Conservation (phyloP, 192 early-diverging fungal species). For the Ambispora gerdemannii region DNA sequence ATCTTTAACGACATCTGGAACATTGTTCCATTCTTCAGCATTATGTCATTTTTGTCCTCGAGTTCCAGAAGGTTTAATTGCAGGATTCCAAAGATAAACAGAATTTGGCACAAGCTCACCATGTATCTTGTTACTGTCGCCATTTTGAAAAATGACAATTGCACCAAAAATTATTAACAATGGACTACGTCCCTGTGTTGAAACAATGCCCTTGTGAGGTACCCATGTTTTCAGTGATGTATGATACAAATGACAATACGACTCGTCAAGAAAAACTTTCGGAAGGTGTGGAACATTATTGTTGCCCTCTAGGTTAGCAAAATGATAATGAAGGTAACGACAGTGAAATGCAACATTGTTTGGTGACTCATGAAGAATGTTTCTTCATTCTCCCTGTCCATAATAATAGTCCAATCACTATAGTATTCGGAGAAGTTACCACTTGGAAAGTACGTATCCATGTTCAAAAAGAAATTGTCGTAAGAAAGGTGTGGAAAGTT, state of each 20-base stretch:
- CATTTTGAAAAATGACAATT: not conserved
- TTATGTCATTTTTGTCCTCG: too few relatives aligned
- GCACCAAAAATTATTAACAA: conserved; percentile 12
- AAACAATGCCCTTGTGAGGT: conserved; percentile 12
- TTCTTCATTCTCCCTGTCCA: conserved; percentile 15
- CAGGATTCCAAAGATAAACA: not conserved
- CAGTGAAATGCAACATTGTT: conserved; percentile 18
- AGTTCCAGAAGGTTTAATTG: not conserved
- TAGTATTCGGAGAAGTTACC: not conserved
- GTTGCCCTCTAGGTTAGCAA: not conserved
- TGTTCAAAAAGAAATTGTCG: not conserved
- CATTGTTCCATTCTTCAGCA: too few relatives aligned
- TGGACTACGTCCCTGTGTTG: not conserved
- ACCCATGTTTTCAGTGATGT: conserved; percentile 11
- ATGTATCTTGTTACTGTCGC: not conserved
- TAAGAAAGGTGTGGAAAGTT: not conserved
- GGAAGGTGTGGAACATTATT: conserved; percentile 6
- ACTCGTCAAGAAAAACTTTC: conserved; percentile 16
- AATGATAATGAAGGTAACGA: not conserved
- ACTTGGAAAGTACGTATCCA: not conserved
- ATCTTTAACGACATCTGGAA: too few relatives aligned
- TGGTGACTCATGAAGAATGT: conserved; percentile 9
- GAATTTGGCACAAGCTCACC: not conserved
- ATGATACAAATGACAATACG: conserved; percentile 9
- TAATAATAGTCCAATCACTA: conserved; percentile 1